Conservation (phyloP, 352 stramenopile species). For the Phytophthora chlamydospora region DNA sequence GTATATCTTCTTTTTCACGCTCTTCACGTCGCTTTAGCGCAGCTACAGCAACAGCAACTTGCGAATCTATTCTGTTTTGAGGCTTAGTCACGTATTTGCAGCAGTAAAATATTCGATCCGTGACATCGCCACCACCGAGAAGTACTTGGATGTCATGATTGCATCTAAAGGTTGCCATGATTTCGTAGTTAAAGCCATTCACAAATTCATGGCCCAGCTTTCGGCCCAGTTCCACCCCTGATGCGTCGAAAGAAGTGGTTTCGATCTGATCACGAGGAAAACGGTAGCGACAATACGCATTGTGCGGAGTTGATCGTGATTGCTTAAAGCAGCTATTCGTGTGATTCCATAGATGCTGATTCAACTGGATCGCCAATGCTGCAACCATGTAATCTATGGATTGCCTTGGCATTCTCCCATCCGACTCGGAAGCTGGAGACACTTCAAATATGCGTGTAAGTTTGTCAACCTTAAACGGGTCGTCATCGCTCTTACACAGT, state of each 20-base stretch:
- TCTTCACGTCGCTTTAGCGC: constrained; percentile 2
- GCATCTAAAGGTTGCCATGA: constrained; percentile 16
- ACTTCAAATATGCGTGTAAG: constrained; percentile 3
- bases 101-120: constrained; percentile 10
- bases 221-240: background rate
- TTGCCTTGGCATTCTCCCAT: background rate
- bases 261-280: constrained; percentile 1
- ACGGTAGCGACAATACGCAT: constrained; percentile 1
- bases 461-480: background rate
- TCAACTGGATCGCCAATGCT: background rate
- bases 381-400: constrained; percentile 7
- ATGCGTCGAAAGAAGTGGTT: background rate
- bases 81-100: constrained; percentile 17
- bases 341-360: constrained; percentile 8
- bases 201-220: constrained; percentile 4
- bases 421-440: background rate
- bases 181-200: constrained; percentile 9
- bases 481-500: background rate
- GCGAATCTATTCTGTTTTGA: constrained; percentile 11
- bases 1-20: background rate
- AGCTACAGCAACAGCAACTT: constrained; percentile 4
- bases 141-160: constrained; percentile 1
- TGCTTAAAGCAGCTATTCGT: constrained; percentile 15
- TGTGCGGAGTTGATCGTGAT: background rate
- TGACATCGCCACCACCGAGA: background rate